These are phyloP conservation scores for Capsella bursapastoris DNA, from an alignment of 345 rosid species.

Conservation along the genomic window DNA sequence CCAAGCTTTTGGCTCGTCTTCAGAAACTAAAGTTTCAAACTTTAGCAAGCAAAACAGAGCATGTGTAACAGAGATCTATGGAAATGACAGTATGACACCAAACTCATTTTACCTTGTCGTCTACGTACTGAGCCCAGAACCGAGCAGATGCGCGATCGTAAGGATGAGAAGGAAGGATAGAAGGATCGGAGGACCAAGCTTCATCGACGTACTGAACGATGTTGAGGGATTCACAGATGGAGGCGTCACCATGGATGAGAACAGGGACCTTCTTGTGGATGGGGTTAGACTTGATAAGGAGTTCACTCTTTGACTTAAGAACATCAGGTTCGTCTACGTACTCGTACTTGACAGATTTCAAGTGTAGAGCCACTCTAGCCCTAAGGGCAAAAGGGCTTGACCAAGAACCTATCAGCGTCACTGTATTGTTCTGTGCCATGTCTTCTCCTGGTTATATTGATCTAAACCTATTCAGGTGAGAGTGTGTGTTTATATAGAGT, in stretches of 20 bases:
- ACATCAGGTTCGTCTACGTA: constrained; percentile 55
- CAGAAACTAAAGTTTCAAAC: not conserved
- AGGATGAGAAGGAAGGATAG: constrained; percentile 69
- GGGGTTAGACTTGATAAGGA: constrained; percentile 72
- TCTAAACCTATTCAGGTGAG: not conserved
- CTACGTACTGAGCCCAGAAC: constrained; percentile 72
- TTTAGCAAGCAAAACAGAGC: constrained; percentile 17
- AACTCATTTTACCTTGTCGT: constrained; percentile 54
- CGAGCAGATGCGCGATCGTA: constrained; percentile 67
- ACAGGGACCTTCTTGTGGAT: constrained; percentile 84
- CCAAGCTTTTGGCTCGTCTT: not conserved
- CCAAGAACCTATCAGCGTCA: constrained; percentile 68
- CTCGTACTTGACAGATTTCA: constrained; percentile 68
- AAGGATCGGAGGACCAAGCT: constrained; percentile 59
- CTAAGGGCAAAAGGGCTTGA: constrained; percentile 75
- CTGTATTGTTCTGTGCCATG: constrained; percentile 35
- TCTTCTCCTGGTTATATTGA: not conserved
- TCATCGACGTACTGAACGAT: constrained; percentile 76
- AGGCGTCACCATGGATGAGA: constrained; percentile 63
- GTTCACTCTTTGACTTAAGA: constrained; percentile 58
- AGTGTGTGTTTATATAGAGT: constrained; percentile 1
- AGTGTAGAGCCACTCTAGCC: constrained; percentile 66
- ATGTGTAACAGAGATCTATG: constrained; percentile 2
- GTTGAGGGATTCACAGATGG: constrained; percentile 69
- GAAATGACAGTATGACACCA: no score